These are phyloP conservation scores for Daldinia caldariorum DNA, from an alignment of 495 filamentous ascomycete species.

Conservation along the genomic window DNA sequence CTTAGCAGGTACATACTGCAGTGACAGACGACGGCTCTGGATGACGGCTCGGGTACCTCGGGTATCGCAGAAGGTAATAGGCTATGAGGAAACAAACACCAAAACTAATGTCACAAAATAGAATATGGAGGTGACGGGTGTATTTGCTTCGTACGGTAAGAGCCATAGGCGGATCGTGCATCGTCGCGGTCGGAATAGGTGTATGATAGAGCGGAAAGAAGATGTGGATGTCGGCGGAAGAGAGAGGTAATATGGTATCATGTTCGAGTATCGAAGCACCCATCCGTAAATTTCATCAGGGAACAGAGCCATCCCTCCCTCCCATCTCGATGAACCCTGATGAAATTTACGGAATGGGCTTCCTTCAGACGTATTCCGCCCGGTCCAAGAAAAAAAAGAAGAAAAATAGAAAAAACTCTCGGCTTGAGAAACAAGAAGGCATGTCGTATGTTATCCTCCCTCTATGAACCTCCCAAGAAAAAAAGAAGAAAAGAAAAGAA, in stretches of 20 bases:
- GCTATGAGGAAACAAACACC: neutral
- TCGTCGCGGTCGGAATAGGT: neutral
- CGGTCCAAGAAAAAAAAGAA: neutral
- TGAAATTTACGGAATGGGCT: neutral
- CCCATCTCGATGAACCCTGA: neutral
- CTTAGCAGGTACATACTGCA: neutral
- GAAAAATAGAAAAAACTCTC: too few relatives aligned
- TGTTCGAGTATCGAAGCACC: neutral
- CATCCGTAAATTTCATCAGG: neutral
- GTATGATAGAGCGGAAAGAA: neutral
- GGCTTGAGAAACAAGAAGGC: neutral
- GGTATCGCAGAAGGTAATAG: neutral
- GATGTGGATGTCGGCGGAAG: neutral
- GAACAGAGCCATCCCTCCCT: neutral
- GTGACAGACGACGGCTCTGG: neutral
- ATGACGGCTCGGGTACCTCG: neutral
- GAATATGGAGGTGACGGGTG: too few relatives aligned
- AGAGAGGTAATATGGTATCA: neutral
- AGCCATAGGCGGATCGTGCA: neutral
- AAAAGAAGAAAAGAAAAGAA: too few relatives aligned
- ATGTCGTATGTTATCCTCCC: neutral
- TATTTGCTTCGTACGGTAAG: too few relatives aligned
- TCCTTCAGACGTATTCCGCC: neutral
- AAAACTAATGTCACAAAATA: neutral
- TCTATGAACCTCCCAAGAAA: neutral